Percentiles rank a stretch among this genome's conserved stretches.
These are phyloP conservation scores for Populus tomentosa DNA, from an alignment of 441 rosid genomes.

Conservation along the genomic window DNA sequence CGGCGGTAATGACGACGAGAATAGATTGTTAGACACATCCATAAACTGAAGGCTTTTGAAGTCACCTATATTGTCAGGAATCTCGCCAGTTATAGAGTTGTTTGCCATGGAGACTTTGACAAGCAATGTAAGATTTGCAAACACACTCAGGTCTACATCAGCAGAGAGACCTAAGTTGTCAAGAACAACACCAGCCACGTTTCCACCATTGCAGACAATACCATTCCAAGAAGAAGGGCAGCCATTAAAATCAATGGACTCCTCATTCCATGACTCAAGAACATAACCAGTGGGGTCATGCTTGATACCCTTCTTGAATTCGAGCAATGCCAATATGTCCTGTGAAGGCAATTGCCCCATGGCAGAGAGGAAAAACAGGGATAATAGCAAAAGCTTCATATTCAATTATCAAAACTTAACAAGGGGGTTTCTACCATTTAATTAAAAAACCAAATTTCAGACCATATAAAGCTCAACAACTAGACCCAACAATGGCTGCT, in stretches of 20 bases:
- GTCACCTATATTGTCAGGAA: conserved; percentile 58
- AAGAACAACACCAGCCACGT: conserved; percentile 85
- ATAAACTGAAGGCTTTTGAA: conserved; percentile 72
- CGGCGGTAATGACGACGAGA: conserved; percentile 50
- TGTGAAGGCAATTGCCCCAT: conserved; percentile 96
- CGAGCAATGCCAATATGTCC: conserved; percentile 88
- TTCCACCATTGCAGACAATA: conserved; percentile 83
- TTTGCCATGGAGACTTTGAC: conserved; percentile 85
- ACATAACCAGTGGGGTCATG: conserved; percentile 95
- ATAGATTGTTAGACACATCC: conserved; percentile 73
- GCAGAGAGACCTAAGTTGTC: conserved; percentile 75
- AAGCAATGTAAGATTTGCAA: conserved; percentile 82
- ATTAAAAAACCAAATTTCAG: conserved; percentile 16
- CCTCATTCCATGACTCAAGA: conserved; percentile 90
- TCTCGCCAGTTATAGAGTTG: conserved; percentile 66
- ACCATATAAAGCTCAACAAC: conserved; percentile 15
- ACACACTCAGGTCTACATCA: conserved; percentile 67
- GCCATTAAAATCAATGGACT: conserved; percentile 90
- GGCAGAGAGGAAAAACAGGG: conserved; percentile 43
- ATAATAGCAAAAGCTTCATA: conserved; percentile 58
- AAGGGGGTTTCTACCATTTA: not conserved
- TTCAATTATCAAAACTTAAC: conserved; percentile 13
- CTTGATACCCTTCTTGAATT: conserved; percentile 90
- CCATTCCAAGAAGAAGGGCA: conserved; percentile 99
- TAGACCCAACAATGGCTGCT: conserved; percentile 9